Evolutionary conservation across 2,329 filamentous ascomycete species (phyloP).

Genomic region (Pseudogymnoascus verrucosus): DNA sequence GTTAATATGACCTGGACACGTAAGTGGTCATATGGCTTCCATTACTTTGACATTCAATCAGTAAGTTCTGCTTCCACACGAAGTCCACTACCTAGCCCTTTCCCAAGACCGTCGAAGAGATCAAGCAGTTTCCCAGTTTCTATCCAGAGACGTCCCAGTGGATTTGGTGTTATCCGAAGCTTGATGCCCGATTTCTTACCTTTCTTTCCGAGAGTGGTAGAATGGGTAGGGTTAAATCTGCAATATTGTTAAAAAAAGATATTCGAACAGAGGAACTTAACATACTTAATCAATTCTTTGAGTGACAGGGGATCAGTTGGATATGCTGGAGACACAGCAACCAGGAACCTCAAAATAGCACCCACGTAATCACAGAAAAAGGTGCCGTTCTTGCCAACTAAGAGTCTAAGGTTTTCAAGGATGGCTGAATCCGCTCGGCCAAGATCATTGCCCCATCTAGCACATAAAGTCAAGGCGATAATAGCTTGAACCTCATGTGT

Average conservation of each 20-base stretch:
- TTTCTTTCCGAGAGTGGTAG: constrained; percentile 14
- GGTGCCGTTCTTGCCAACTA: constrained; percentile 21
- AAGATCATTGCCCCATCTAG: constrained; percentile 62
- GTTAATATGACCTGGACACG: neutral
- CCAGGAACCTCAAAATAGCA: constrained; percentile 13
- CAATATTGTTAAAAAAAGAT: constrained; percentile 12
- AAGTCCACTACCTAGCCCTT: neutral
- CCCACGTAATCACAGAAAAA: constrained; percentile 28
- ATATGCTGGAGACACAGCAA: constrained; percentile 14
- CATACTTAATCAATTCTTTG: neutral
- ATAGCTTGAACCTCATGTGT: constrained; percentile 64
- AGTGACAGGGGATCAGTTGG: constrained; percentile 11
- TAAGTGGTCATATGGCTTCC: neutral
- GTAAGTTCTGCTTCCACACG: neutral
- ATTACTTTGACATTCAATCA: neutral
- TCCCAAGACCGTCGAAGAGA: neutral
- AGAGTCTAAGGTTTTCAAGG: constrained; percentile 17
- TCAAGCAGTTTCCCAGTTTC: neutral
- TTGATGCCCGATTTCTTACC: constrained; percentile 26
- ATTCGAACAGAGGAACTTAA: constrained; percentile 7
- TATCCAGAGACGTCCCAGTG: constrained; percentile 11
- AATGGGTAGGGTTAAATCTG: constrained; percentile 14
- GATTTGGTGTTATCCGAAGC: constrained; percentile 28
- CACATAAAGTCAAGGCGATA: constrained; percentile 62
- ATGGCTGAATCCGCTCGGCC: constrained; percentile 36